These are phyloP conservation scores for Melaleuca quinquenervia DNA, from an alignment of 345 rosid species.

Conservation along the genomic window DNA sequence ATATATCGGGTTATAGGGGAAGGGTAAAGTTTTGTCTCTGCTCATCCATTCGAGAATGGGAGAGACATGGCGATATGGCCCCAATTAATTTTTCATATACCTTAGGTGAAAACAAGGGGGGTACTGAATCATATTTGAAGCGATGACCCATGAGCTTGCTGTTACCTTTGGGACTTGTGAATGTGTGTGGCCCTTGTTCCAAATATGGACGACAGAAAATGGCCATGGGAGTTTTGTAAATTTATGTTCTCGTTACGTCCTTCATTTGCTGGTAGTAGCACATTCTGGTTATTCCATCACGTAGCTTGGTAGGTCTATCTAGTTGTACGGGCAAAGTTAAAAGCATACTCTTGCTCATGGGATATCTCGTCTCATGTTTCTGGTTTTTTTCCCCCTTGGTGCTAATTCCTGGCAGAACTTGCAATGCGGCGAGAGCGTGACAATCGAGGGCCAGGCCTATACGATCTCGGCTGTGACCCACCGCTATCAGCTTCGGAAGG, in stretches of 20 bases:
- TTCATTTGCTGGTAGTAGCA: not conserved
- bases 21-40: not conserved
- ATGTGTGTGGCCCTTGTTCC: not conserved
- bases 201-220: not conserved
- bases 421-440: constrained; percentile 86
- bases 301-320: not conserved
- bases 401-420: constrained; percentile 40
- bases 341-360: not conserved
- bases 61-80: not conserved
- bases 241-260: not conserved
- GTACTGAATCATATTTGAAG: not conserved
- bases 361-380: not conserved
- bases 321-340: not conserved
- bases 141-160: not conserved
- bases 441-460: constrained; percentile 74
- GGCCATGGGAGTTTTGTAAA: not conserved
- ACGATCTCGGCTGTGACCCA: constrained; percentile 76
- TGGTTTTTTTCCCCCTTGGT: not conserved
- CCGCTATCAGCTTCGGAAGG: constrained; percentile 86
- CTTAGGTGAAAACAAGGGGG: not conserved
- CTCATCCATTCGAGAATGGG: not conserved
- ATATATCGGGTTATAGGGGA: not conserved
- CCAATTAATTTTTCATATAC: not conserved
- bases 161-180: not conserved
- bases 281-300: not conserved